Percentiles rank a stretch among this genome's conserved stretches.
phyloP scores from a whole-genome alignment of 176 grass and related monocot genomes.

The Carex parvula region DNA sequence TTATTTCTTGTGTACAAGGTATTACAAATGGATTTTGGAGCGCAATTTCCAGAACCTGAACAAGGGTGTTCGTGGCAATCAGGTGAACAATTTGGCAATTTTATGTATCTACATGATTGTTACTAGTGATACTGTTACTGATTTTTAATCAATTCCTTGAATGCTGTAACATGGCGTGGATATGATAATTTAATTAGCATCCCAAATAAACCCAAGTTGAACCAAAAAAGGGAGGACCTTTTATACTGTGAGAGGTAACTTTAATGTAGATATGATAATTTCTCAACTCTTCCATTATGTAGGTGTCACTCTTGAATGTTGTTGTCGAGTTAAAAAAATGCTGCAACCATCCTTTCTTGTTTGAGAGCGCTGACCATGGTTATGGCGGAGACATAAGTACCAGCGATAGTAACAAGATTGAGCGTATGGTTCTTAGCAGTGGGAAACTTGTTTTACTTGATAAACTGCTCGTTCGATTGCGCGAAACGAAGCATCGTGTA shows the following conservation, averaged over 20 bases:
- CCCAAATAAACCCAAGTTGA: background rate
- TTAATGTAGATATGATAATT: background rate
- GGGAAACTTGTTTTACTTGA: conserved; percentile 96
- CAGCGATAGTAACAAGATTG: conserved; percentile 86
- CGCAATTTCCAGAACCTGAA: conserved; percentile 99
- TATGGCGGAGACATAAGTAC: conserved; percentile 86
- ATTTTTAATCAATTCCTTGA: background rate
- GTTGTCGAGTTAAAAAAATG: conserved; percentile 99
- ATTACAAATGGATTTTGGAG: conserved; percentile 99
- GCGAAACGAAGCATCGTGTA: conserved; percentile 94
- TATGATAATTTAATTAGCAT: background rate
- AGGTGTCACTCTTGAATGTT: conserved; percentile 97
- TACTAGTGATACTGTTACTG: conserved; percentile 4
- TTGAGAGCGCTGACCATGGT: conserved; percentile 99
- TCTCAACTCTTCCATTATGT: conserved; percentile 22
- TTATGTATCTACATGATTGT: background rate
- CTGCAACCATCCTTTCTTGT: conserved; percentile 99
- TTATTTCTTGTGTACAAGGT: conserved; percentile 42
- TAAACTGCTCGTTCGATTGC: conserved; percentile 75
- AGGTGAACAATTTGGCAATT: conserved; percentile 42
- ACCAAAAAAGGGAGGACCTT: background rate
- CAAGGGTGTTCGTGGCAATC: conserved; percentile 97
- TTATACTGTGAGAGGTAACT: background rate
- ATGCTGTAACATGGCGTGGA: background rate
- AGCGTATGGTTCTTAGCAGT: conserved; percentile 94